Evolutionary conservation across 352 stramenopile genomes (phyloP).

Genomic region (Globisporangium spinosum): DNA sequence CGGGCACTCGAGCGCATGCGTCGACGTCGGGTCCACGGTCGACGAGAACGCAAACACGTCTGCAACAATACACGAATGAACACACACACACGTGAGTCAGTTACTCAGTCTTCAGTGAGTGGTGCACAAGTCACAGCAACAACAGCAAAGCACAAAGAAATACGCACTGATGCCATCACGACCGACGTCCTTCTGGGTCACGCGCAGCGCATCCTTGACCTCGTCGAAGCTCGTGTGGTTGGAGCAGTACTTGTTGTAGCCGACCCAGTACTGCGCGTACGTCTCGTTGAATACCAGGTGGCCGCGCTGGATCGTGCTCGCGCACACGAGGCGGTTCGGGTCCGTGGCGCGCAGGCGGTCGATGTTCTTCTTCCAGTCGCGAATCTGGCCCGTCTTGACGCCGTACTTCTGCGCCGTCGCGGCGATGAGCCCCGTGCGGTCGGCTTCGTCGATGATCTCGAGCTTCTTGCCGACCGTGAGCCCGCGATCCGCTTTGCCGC

Average conservation of each 20-base stretch:
- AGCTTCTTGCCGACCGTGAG: slow-evolving; percentile 88
- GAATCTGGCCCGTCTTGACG: slow-evolving; percentile 84
- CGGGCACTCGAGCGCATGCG: slow-evolving; percentile 53
- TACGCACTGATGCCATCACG: slow-evolving; percentile 75
- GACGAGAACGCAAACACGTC: slow-evolving; percentile 63
- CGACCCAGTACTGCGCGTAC: slow-evolving; percentile 87
- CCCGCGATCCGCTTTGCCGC: slow-evolving; percentile 72
- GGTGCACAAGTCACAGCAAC: background rate
- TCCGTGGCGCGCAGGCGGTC: slow-evolving; percentile 72
- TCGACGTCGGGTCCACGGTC: slow-evolving; percentile 56
- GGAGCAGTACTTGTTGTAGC: slow-evolving; percentile 87
- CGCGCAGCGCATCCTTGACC: slow-evolving; percentile 62
- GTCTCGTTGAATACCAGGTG: slow-evolving; percentile 87
- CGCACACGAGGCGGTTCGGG: slow-evolving; percentile 73
- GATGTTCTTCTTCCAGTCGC: slow-evolving; percentile 88
- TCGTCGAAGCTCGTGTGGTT: slow-evolving; percentile 66
- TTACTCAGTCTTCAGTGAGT: background rate
- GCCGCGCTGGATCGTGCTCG: slow-evolving; percentile 76
- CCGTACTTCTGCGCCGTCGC: slow-evolving; percentile 82
- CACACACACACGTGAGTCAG: background rate
- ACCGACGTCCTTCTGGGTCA: slow-evolving; percentile 69
- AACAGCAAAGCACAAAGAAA: slow-evolving; percentile 12
- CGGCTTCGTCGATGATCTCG: slow-evolving; percentile 85
- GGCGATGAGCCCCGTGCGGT: slow-evolving; percentile 72
- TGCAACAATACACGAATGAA: slow-evolving; percentile 15